Base-by-base conservation (phyloP, 2,329 filamentous ascomycete species). In the Fusarium oligoseptatum region DNA sequence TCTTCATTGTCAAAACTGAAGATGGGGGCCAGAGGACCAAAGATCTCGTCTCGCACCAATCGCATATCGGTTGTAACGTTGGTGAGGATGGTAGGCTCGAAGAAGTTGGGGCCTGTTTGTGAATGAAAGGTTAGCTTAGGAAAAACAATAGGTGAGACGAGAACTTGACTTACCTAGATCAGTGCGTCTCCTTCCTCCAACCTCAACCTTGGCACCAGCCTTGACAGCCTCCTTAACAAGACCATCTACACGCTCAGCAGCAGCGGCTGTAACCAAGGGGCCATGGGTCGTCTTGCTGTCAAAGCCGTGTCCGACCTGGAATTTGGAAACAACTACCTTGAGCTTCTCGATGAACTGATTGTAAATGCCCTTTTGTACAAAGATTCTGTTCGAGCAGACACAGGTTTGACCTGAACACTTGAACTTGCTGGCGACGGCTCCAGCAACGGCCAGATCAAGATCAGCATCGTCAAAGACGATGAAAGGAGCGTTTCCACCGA, bases 371-470 rank as follows among this genome's bases (percentile, higher is more conserved):
- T 87, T 86, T 82, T 95, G 93, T 6, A 95, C 88, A 81, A 92
- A 95, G 71, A 95, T 89, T 20, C 93, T 87, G 84, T 96, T 95
- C 7, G 93, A 92, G 79, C 92, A 94, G 15, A 98, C 95, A 81
- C 95, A 98, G 0, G 95, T 98, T 86, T 98, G 95, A 37, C 95
- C 95, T 0, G 93, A 95, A 29, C 91, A 93, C 66, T 95, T 92
- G 90, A 97, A 98, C 83, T 98, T 98, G 79, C 90, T 94, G 22
- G 91, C 85, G 61, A 97, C 88, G 39, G 94, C 85, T 80, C 72
- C 87, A 84, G 61, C 84, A 71, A 95, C 91, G 2, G 93, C 93
- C 11, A 95, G 83, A 78, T 95, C 91, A 14, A 95, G 34, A 6
- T 58, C 56, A 10, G 56, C 56, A 11, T 58, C 56, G 22, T 58